Base-by-base conservation (phyloP, 352 stramenopile genomes). In the Globisporangium perplexum region DNA sequence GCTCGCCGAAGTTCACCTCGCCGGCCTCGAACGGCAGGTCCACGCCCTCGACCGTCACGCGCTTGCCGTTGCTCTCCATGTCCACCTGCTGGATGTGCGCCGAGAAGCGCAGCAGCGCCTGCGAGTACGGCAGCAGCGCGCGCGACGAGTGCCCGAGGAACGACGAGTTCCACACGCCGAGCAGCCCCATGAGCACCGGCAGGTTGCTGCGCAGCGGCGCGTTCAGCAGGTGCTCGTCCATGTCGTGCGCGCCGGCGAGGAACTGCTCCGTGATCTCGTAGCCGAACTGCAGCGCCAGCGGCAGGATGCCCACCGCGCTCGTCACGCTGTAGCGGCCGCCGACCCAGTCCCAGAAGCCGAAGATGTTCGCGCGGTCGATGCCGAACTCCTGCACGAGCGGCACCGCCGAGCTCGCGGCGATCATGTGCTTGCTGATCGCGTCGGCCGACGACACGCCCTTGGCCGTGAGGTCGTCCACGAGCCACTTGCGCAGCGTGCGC, bases 21-120 rank as follows among this genome's bases (percentile, higher is more conserved):
- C 96, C 97, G 3, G 90, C 83, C 50, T 91, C 69, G 74, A 98
- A 98, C 35, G 88, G 77, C 17, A 99, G 74, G 38, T 89, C 79
- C 5, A 88, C 83, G 31, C 97, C 96, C 66, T 99, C 95, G 41
- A 97, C 66, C 6, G 79, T 91, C 50, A 99, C 96, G 44, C 95
- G 81, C 88, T 99, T 99, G 39, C 97, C 97, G 74, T 99, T 99
- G 70, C 77, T 96, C 74, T 99, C 96, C 96, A 99, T 99, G 73
- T 99, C 97, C 33, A 99, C 92, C 68, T 98, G 93, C 77, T 99
- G 97, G 63, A 99, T 98, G 75, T 99, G 91, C 2, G 95, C 93
- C 15, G 97, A 83, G 69, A 99, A 98, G 55, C 89, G 86, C 45
- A 96, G 66, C 41, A 99, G 77, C 36, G 96, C 88, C 72, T 98